Evolutionary conservation across 179 eudicot genomes (phyloP).

Genomic region (Corrigiola litoralis): DNA sequence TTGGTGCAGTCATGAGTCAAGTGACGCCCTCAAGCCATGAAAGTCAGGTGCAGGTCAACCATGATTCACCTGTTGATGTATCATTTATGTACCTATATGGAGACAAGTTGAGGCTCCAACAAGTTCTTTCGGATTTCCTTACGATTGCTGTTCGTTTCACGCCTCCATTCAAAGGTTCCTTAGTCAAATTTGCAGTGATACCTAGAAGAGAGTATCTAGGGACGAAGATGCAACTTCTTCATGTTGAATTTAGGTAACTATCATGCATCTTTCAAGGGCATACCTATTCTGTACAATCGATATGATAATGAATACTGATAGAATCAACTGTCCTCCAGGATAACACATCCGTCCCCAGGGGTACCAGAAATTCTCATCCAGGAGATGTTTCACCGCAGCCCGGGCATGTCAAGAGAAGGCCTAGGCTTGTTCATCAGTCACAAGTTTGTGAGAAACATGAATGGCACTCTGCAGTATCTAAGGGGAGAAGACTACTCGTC

Average conservation of each 20-base stretch:
- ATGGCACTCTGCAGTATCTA: conserved; percentile 78
- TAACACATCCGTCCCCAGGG: conserved; percentile 86
- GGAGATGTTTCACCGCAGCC: conserved; percentile 74
- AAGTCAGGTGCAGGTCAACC: conserved; percentile 49
- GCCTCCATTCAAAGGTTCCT: conserved; percentile 58
- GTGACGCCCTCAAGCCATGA: conserved; percentile 64
- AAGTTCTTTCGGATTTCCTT: conserved; percentile 79
- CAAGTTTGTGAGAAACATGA: conserved; percentile 74
- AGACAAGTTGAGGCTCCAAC: conserved; percentile 82
- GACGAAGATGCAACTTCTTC: conserved; percentile 57
- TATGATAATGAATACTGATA: neutral
- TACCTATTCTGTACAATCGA: neutral
- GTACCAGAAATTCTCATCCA: conserved; percentile 66
- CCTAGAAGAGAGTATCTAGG: conserved; percentile 58
- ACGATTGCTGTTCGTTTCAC: conserved; percentile 58
- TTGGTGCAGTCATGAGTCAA: conserved; percentile 71
- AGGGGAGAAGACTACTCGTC: conserved; percentile 66
- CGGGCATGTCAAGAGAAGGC: conserved; percentile 76
- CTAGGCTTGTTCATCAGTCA: conserved; percentile 77
- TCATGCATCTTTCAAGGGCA: neutral
- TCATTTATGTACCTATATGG: conserved; percentile 57
- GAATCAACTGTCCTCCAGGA: conserved; percentile 40
- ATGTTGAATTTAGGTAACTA: conserved; percentile 72
- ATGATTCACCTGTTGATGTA: conserved; percentile 54
- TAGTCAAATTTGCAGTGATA: conserved; percentile 45